A percentile compares a stretch with the other conserved stretches of the same genome.
Evolutionary conservation across 305 asterid species (phyloP).

Genomic region (Solanum hybrid): DNA sequence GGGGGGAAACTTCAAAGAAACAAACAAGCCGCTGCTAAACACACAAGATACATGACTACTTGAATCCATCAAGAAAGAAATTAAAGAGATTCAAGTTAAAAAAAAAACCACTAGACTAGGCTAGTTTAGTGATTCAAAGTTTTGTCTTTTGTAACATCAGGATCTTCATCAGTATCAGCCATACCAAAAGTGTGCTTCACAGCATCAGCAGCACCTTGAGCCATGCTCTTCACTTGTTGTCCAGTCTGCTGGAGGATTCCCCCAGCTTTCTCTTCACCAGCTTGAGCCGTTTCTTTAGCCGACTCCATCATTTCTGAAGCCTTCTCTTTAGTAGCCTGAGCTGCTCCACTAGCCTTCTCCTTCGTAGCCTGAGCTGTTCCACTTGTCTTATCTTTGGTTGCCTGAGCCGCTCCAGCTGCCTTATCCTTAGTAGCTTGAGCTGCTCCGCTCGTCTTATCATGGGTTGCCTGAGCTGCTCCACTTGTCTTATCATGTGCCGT

Average conservation of each 20-base stretch:
- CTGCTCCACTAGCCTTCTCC: constrained; percentile 38
- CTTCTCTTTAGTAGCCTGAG: constrained; percentile 54
- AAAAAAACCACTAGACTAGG: neutral
- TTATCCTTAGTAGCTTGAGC: constrained; percentile 4
- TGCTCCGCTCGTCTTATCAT: neutral
- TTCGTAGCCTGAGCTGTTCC: constrained; percentile 40
- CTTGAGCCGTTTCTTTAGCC: constrained; percentile 43
- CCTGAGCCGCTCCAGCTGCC: constrained; percentile 3
- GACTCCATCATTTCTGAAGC: constrained; percentile 43
- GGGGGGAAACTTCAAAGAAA: neutral
- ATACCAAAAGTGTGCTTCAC: constrained; percentile 61
- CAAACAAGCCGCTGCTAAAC: neutral
- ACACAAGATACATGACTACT: neutral
- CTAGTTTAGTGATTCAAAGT: neutral
- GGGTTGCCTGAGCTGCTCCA: neutral
- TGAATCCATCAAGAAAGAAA: neutral
- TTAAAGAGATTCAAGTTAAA: neutral
- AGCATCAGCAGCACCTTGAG: constrained; percentile 75
- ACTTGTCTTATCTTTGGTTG: constrained; percentile 21
- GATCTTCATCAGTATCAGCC: constrained; percentile 37
- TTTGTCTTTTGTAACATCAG: neutral
- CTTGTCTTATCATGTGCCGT: constrained; percentile 20
- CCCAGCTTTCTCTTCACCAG: constrained; percentile 66
- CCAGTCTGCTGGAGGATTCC: constrained; percentile 56
- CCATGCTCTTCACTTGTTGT: constrained; percentile 58